Base-by-base conservation (phyloP, 2,329 filamentous ascomycete species). In the Botrytis galanthina region DNA sequence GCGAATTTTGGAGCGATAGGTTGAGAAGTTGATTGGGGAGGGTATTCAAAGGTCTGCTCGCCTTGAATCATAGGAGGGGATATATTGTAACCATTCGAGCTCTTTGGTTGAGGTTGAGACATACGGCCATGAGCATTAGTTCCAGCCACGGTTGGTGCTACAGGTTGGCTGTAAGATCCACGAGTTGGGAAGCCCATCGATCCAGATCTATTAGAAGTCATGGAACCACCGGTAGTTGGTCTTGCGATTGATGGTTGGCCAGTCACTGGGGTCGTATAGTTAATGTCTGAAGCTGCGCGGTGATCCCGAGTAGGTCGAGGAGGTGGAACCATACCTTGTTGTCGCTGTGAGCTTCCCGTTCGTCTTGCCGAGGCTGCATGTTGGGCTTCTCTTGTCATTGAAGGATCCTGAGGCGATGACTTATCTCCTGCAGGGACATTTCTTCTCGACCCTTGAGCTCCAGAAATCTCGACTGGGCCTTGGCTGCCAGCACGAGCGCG, bases 101-200 rank as follows among this genome's bases (percentile, higher is more conserved):
- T 84, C 71, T 79, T 83, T 12, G 93, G 93, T 81, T 79, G 83
- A 18, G 93, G 93, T 81, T 97, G 95, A 77, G 96, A 93, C 79
- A 98, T 94, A 76, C 92, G 92, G 76, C 94, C 95, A 81, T 97
- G 93, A 6, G 89, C 94, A 82, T 96, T 97, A 70, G 94, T 96
- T 78, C 92, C 91, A 67, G 94, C 94, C 74, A 98, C 91, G 66
- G 94, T 90, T 44, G 96, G 95, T 72, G 94, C 93, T 63, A 91
- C 91, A 67, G 95, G 96, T 82, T 97, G 93, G 76, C 93, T 93
- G 82, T 98, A 98, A 73, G 93, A 92, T 81, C 92, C 87, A 76
- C 92, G 89, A 77, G 91, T 93, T 76, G 93, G 92, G 68, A 96
- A 87, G 81, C 80, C 84, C 82, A 71, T 81, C 76, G 74, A 74